Base-by-base conservation (phyloP, 176 grass and related monocot genomes). In the Raddia distichophylla region DNA sequence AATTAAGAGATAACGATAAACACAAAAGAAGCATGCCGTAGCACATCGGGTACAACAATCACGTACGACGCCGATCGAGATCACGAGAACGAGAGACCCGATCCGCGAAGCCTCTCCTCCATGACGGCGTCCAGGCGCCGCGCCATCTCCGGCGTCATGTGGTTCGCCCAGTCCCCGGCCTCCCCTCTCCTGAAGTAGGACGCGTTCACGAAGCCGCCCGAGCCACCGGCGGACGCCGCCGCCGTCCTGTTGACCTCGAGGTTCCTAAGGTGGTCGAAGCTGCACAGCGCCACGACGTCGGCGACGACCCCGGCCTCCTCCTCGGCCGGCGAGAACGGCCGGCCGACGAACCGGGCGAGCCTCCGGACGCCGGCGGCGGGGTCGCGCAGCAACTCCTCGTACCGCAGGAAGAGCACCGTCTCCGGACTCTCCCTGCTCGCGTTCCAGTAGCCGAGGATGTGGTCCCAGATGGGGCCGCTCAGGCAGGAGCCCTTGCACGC, bases 381-480 rank as follows among this genome's bases (percentile, higher is more conserved):
- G 33, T 83, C 86, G 0, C 2, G 15, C 9, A 86, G 80, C 35
- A 91, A 16, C 33, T 94, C 75, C 70, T 94, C 92, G 77, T 91
- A 91, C 79, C 5, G 86, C 16, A 91, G 84, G 60, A 91, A 89
- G 8, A 93, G 54, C 27, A 81, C 80, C 8, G 53, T 32, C 5
- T 90, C 84, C 0, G 80, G 65, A 10, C 15, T 15, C 4, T 13
- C 74, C 10, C 52, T 8, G 69, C 84, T 90, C 44, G 84, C 87
- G 16, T 40, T 56, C 91, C 84, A 87, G 48, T 90, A 87, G 9
- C 8, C n/a, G 15, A 87, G 80, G 45, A 71, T 50, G 82, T 90
- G 91, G 34, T 93, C 87, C 91, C 84, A 90, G 8, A 87, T 65
- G 12, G 87, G 87, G 13, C 91, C 87, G 63, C 37, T 40, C 37